These are phyloP conservation scores for Pythium plurisporium DNA, from an alignment of 352 stramenopile genomes.

Conservation along the genomic window DNA sequence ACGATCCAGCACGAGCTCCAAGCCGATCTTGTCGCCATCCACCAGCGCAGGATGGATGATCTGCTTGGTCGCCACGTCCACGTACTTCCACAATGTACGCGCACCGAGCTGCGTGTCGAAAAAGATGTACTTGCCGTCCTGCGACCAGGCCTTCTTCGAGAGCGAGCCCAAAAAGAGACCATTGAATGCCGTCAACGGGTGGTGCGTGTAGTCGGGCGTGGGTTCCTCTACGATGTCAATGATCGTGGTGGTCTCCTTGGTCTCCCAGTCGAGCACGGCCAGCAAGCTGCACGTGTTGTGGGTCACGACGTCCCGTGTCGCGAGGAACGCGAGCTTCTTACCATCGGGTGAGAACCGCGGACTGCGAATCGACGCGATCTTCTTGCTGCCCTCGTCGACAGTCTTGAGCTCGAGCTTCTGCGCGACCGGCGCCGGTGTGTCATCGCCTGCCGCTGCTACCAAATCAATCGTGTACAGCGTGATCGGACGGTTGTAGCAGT, in stretches of 20 bases:
- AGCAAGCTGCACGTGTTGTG: slow-evolving; percentile 76
- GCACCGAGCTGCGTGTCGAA: slow-evolving; percentile 67
- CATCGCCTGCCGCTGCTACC: slow-evolving; percentile 4
- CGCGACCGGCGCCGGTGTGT: slow-evolving; percentile 25
- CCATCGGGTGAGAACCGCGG: slow-evolving; percentile 68
- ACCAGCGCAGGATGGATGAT: slow-evolving; percentile 54
- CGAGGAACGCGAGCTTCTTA: slow-evolving; percentile 60
- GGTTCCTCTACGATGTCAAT: slow-evolving; percentile 64
- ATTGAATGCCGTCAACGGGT: slow-evolving; percentile 55
- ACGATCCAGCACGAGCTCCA: slow-evolving; percentile 54
- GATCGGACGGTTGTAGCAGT: slow-evolving; percentile 83
- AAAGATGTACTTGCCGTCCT: slow-evolving; percentile 52
- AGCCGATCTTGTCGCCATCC: slow-evolving; percentile 33
- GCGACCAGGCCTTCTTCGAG: slow-evolving; percentile 47
- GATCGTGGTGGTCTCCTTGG: slow-evolving; percentile 52
- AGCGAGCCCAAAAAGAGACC: slow-evolving; percentile 62
- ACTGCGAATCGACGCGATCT: slow-evolving; percentile 48
- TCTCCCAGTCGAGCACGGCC: slow-evolving; percentile 54
- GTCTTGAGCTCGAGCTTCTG: slow-evolving; percentile 37
- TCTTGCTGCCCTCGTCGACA: slow-evolving; percentile 30
- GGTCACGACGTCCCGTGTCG: slow-evolving; percentile 58
- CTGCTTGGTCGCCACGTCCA: slow-evolving; percentile 43
- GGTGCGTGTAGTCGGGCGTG: slow-evolving; percentile 23
- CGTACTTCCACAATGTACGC: slow-evolving; percentile 64
- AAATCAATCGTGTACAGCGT: slow-evolving; percentile 53